A percentile compares a stretch with the other conserved stretches of the same genome.
Conservation (phyloP, 2,329 filamentous ascomycete genomes). For the Neofusicoccum sp. region DNA sequence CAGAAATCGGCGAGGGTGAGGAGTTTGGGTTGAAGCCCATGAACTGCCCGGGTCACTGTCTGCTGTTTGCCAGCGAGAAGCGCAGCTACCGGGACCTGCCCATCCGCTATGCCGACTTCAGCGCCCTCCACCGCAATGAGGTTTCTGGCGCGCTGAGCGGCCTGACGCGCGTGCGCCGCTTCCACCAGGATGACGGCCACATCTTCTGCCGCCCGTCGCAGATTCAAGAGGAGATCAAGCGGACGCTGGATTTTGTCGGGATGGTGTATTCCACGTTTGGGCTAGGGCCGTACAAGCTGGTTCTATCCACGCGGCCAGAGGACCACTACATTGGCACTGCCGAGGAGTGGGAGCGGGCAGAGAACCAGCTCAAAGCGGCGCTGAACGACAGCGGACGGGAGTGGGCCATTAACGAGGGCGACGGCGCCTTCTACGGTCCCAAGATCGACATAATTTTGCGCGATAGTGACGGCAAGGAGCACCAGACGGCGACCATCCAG, state of each 20-base stretch:
- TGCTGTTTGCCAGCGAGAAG: conserved; percentile 82
- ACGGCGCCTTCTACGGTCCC: conserved; percentile 88
- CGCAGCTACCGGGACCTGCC: conserved; percentile 89
- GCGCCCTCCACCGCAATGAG: conserved; percentile 93
- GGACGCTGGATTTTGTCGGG: conserved; percentile 73
- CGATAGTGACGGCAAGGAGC: conserved; percentile 76
- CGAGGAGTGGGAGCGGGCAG: conserved; percentile 70
- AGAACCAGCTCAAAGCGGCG: conserved; percentile 65
- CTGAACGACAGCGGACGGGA: conserved; percentile 64
- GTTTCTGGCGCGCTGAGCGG: conserved; percentile 89
- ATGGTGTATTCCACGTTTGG: conserved; percentile 71
- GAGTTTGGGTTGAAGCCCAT: conserved; percentile 88
- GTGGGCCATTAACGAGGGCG: conserved; percentile 77
- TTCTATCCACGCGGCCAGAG: conserved; percentile 75
- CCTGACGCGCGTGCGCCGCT: conserved; percentile 87
- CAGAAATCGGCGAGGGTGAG: conserved; percentile 61
- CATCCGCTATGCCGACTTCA: conserved; percentile 92
- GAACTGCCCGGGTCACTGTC: conserved; percentile 95
- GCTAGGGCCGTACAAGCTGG: conserved; percentile 72
- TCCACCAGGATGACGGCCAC: conserved; percentile 95
- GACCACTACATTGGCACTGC: conserved; percentile 76
- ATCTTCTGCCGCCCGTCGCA: conserved; percentile 86
- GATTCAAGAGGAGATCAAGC: conserved; percentile 72
- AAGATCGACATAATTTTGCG: conserved; percentile 87
- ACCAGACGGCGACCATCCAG: conserved; percentile 87